Evolutionary conservation across 257 asterid genomes (phyloP), one percentile per base, ranked within the genome.

Genomic region (Nicotiana knightiana): DNA sequence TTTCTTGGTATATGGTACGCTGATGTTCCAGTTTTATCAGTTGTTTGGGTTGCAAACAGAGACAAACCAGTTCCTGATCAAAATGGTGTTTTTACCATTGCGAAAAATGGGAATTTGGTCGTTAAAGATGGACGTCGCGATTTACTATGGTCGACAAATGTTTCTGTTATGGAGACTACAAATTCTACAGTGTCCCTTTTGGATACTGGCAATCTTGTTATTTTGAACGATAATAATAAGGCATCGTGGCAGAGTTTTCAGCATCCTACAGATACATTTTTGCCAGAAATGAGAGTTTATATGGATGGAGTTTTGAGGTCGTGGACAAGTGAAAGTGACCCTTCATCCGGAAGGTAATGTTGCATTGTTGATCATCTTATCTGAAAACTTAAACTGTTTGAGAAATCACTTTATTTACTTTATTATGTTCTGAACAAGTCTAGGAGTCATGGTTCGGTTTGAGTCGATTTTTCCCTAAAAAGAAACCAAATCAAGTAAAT

Each of bases 41-140:
- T 93, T 12, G 91, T 92, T 18, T 94, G 98, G 98, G 92, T 93
- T 21, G 98, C 98, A 5, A 94, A 94, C 33, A 85, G 93, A 35
- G 91, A 87, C 5, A 87, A 21, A 0, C 97, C 98, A 1, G 71
- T 94, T 8, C 48, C 87, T 1, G 94, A 90, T 18, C 67, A 70
- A 9, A 86, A 57, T 9, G 97, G 97, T n/a, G 81, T 39, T 43
- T 46, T 93, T 30, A 51, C 88, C 1, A 43, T 93, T 13, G 85
- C 68, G 3, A 46, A 54, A 2, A 82, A 83, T 24, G 94, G 95
- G 3, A 89, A 89, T 79, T 86, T 94, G 26, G 65, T 80, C 6
- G 78, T 94, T 54, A 51, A 68, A n/a, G 82, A 91, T 32, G 87
- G 87, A 9, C 65, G 58, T 48, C 86, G 83, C 0, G 79, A 37